Base-by-base conservation (phyloP, 169 alveolate genomes). In the Babesia caballi region DNA sequence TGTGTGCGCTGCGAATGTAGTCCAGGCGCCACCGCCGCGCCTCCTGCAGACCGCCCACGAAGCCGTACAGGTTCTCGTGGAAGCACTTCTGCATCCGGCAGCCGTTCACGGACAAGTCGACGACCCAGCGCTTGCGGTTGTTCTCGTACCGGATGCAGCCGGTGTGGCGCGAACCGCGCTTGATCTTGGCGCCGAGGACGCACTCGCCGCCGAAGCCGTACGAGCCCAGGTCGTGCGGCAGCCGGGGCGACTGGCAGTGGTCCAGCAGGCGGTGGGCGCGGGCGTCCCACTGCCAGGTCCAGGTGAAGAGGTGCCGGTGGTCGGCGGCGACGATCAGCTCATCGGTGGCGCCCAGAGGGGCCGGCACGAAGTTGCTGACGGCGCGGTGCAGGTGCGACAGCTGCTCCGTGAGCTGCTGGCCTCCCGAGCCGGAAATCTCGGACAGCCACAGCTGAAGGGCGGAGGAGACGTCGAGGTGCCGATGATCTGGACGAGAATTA, bases 121-220 rank as follows among this genome's bases (percentile, higher is more conserved):
- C 88, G 15, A 81, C 88, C 88, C 88, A 81, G 8, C 88, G 46
- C 40, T 71, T 69, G 32, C 88, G 75, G 50, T 59, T 81, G 41
- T 21, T 23, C 72, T 81, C 88, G 47, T 51, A 81, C 25, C 88
- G 70, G n/a, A 81, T 81, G 69, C 88, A 81, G 9, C 88, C 88
- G 23, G 75, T 72, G 58, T 63, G 73, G 3, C 73, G 58, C 15
- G 61, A 3, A 12, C 73, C 73, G 33, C 73, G 73, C 42, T 36
- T 42, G 3, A 63, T 3, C 21, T 28, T 3, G 30, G 36, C 21
- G 19, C 7, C 5, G 4, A 5, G 3, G 25, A 0, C 7, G 38
- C 21, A 0, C 1, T 19, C 49, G 28, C 35, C 33, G 5, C 33
- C 30, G 27, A 7, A 21, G 21, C 32, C 41, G 27, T 4, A 28